A percentile compares a stretch with the other conserved stretches of the same genome.
These are phyloP conservation scores for Letharia lupina DNA, from an alignment of 495 filamentous ascomycete species.

Conservation along the genomic window DNA sequence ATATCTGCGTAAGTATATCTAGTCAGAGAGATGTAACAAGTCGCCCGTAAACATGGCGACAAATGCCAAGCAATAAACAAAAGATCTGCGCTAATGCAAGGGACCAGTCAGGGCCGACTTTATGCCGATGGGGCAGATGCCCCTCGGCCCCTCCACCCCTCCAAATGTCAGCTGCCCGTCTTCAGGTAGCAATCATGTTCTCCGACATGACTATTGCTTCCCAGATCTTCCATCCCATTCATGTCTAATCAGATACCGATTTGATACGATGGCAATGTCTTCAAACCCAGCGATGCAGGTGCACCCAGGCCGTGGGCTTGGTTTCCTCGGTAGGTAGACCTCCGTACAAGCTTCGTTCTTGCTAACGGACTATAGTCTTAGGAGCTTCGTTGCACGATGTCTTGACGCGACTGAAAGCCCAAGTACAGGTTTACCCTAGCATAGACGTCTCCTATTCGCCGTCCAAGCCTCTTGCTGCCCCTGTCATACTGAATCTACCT, in stretches of 20 bases:
- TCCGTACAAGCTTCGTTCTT: slow-evolving; percentile 6
- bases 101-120: background rate
- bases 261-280: slow-evolving; percentile 11
- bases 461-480: slow-evolving; percentile 58
- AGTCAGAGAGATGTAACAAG: background rate
- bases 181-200: background rate
- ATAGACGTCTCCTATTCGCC: slow-evolving; percentile 73
- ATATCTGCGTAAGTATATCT: background rate
- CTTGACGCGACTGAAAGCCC: slow-evolving; percentile 73
- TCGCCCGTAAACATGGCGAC: slow-evolving; percentile 10
- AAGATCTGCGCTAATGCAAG: slow-evolving; percentile 9
- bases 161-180: slow-evolving; percentile 6
- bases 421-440: slow-evolving; percentile 69
- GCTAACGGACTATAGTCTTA: slow-evolving; percentile 48
- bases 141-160: background rate
- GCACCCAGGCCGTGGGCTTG: slow-evolving; percentile 65
- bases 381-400: slow-evolving; percentile 87
- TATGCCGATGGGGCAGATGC: slow-evolving; percentile 1
- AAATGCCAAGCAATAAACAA: slow-evolving; percentile 15
- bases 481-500: slow-evolving; percentile 64
- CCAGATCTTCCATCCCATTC: background rate
- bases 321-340: slow-evolving; percentile 60
- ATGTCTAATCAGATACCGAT: background rate
- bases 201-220: background rate
- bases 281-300: slow-evolving; percentile 41